phyloP scores from a whole-genome alignment of 2,329 filamentous ascomycete genomes.

The Trichoderma citrinoviride region DNA sequence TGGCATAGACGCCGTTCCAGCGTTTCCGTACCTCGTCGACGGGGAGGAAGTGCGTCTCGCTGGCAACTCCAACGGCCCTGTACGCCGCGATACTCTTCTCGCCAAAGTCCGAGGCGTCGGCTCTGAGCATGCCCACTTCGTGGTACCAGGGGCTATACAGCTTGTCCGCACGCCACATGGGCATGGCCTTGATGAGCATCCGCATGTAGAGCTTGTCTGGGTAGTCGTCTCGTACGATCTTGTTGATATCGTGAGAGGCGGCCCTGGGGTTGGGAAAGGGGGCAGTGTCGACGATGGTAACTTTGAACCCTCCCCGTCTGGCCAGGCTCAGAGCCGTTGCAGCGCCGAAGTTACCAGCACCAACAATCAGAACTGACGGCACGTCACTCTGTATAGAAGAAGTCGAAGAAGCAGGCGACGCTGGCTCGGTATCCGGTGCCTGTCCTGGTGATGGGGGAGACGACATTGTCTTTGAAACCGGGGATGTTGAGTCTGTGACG shows the following conservation, averaged over 20 bases:
- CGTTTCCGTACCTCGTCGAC: constrained; percentile 52
- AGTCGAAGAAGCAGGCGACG: constrained; percentile 18
- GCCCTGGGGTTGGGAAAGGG: constrained; percentile 39
- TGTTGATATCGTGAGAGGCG: constrained; percentile 48
- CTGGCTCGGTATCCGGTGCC: constrained; percentile 8
- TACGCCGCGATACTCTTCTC: constrained; percentile 42
- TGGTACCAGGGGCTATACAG: constrained; percentile 56
- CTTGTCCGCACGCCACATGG: constrained; percentile 41
- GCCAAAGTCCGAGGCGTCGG: constrained; percentile 43
- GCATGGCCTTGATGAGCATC: constrained; percentile 42
- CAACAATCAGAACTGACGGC: constrained; percentile 38
- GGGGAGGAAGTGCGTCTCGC: constrained; percentile 41
- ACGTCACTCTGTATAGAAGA: constrained; percentile 15
- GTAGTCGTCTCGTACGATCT: constrained; percentile 45
- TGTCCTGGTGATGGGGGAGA: constrained; percentile 7
- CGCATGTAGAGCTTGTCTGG: constrained; percentile 41
- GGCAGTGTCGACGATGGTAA: constrained; percentile 40
- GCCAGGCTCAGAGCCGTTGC: constrained; percentile 41
- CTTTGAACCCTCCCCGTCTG: constrained; percentile 30
- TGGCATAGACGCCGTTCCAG: constrained; percentile 56
- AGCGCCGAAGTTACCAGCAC: constrained; percentile 45
- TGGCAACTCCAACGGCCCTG: constrained; percentile 38
- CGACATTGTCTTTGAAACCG: background rate
- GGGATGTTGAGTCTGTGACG: constrained; percentile 9
- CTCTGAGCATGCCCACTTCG: constrained; percentile 54